Base-by-base conservation (phyloP, 1,284 basidiomycete genomes). In the Heliocybe sulcata region DNA sequence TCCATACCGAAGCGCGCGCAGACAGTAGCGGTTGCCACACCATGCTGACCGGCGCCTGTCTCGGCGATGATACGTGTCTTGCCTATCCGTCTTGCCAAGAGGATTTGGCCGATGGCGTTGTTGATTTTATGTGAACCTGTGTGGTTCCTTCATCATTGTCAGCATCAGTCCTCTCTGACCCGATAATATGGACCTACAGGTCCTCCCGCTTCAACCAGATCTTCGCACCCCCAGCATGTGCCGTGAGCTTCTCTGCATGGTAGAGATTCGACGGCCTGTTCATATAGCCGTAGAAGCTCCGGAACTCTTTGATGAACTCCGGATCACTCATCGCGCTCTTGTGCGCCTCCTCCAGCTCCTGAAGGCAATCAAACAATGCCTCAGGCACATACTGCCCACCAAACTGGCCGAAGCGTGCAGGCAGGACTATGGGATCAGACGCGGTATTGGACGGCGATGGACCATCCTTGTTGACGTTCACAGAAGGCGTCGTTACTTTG, bases 201-300 rank as follows among this genome's bases (percentile, higher is more conserved):
- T 99, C 97, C 73, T 99, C 97, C 42, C 97, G 83, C 77, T 99
- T 99, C 65, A 99, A 76, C 97, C 97, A 99, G 65, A 99, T 98
- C 59, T 85, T 90, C 6, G 97, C 96, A 38, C 87, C 87, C 6
- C 85, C 86, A 27, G 80, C 82, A 54, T 82, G 71, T 65, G 84
- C 78, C 0, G 83, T 86, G 61, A 91, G 72, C 54, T 85, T 72
- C 65, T 85, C 82, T 1, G 87, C 87, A 57, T 77, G 75, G 71
- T 91, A 90, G 45, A 91, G 71, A 65, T 83, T 80, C 42, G 77
- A 80, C 2, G 85, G 83, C n/a, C 85, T 70, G 68, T 87, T 87
- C 71, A 90, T 90, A 71, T 99, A 99, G 33, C 87, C 88, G 69
- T 89, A 98, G 67, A 92, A 82, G 64, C 85, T 79, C 68, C 87